Base-by-base conservation (phyloP, 2,329 filamentous ascomycete species). In the Talaromyces sp. region DNA sequence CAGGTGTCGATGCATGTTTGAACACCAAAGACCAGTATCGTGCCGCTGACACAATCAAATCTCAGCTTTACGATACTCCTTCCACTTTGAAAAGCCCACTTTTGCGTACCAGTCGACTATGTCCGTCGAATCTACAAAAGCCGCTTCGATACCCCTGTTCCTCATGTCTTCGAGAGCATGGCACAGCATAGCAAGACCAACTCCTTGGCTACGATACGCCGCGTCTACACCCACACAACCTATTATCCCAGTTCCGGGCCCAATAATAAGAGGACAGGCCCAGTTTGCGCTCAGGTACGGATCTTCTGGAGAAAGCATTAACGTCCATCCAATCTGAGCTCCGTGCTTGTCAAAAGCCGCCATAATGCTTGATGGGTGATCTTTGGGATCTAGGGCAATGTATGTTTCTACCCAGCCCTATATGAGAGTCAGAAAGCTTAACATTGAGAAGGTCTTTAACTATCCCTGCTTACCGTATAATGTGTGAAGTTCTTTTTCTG, bases 61-160 rank as follows among this genome's bases (percentile, higher is more conserved):
- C 56, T 70, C 67, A 2, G 69, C 73, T 5, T 69, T 68, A 44
- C 73, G 66, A 68, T 80, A 81, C 58, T 77, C 75, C 55, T 74
- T 72, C 70, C 70, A 76, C 4, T 71, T 68, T 61, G 73, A 59
- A 64, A 78, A 80, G 1, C 78, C 78, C 47, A 79, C 63, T 57
- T 73, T 72, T 66, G 80, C 79, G 68, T 81, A 81, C 67, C 75
- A 80, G 16, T 78, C 78, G 16, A 76, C 69, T 47, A 79, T 67
- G 27, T 70, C 72, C 47, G 78, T 76, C 72, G 74, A 79, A 60
- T 81, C 78, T 55, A 82, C 73, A 66, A 78, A 79, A 2, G 79
- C 74, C 0, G 76, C 76, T 36, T 79, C 73, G 1, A 78, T 65
- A 0, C 75, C 77, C 40, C 78, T 66, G 44, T 72, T 59, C 63